phyloP scores from a whole-genome alignment of 2,329 filamentous ascomycete genomes.

The Scedosporium apiospermum region DNA sequence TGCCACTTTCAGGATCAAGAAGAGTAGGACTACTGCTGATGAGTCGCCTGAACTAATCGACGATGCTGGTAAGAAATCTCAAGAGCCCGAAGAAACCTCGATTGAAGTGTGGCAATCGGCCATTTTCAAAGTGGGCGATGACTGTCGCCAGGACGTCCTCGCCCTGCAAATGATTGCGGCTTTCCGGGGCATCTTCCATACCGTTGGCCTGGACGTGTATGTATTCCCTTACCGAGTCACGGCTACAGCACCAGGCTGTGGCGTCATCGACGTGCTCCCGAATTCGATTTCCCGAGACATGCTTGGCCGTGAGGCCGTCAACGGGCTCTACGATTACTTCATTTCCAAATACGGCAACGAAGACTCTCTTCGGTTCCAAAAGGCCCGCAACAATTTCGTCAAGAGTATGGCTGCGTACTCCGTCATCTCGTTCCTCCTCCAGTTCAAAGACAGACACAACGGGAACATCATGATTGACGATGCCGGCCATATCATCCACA shows the following conservation, averaged over 20 bases:
- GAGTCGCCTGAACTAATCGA: slow-evolving; percentile 4
- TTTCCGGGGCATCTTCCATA: slow-evolving; percentile 94
- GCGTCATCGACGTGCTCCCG: slow-evolving; percentile 94
- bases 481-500: slow-evolving; percentile 92
- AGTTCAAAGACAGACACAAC: slow-evolving; percentile 99
- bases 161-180: slow-evolving; percentile 96
- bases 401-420: slow-evolving; percentile 99
- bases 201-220: slow-evolving; percentile 88
- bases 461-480: slow-evolving; percentile 99
- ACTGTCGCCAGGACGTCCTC: slow-evolving; percentile 93
- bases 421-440: slow-evolving; percentile 89
- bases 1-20: slow-evolving; percentile 96
- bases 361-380: slow-evolving; percentile 88
- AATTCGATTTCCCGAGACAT: slow-evolving; percentile 98
- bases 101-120: slow-evolving; percentile 98
- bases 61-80: slow-evolving; percentile 34
- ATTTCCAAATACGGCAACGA: slow-evolving; percentile 95
- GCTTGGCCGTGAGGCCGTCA: slow-evolving; percentile 95
- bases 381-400: slow-evolving; percentile 92
- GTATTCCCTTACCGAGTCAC: slow-evolving; percentile 97
- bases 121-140: slow-evolving; percentile 99
- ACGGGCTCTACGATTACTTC: slow-evolving; percentile 97
- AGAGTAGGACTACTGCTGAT: slow-evolving; percentile 42
- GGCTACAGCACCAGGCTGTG: slow-evolving; percentile 91
- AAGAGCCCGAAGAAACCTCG: slow-evolving; percentile 45